Evolutionary conservation across 2,329 filamentous ascomycete species (phyloP).

Genomic region (Sphaerostilbella broomeana): DNA sequence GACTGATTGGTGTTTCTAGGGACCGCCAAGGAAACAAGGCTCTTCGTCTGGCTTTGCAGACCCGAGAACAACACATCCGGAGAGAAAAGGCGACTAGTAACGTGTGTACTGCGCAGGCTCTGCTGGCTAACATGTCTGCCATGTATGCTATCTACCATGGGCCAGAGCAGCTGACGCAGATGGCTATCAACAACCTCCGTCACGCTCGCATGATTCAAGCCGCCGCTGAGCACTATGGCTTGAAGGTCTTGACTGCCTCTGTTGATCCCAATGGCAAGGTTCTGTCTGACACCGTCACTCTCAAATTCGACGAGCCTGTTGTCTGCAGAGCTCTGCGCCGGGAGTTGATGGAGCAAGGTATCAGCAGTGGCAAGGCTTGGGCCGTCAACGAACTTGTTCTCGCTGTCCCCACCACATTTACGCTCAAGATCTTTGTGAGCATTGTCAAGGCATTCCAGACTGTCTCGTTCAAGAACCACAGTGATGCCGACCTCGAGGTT

Average conservation of each 20-base stretch:
- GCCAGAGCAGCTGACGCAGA: slow-evolving; percentile 71
- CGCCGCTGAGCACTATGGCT: slow-evolving; percentile 56
- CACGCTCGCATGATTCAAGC: slow-evolving; percentile 64
- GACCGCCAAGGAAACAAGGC: slow-evolving; percentile 78
- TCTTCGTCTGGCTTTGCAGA: slow-evolving; percentile 80
- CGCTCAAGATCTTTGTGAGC: slow-evolving; percentile 16
- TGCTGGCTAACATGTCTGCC: slow-evolving; percentile 92
- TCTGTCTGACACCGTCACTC: slow-evolving; percentile 74
- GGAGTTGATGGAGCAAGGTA: slow-evolving; percentile 47
- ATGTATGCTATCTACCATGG: slow-evolving; percentile 95
- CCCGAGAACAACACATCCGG: slow-evolving; percentile 90
- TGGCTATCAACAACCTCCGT: slow-evolving; percentile 70
- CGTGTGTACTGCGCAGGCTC: slow-evolving; percentile 89
- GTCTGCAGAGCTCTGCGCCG: slow-evolving; percentile 19
- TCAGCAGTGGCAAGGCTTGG: slow-evolving; percentile 66
- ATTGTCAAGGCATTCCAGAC: slow-evolving; percentile 22
- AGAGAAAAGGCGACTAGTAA: slow-evolving; percentile 97
- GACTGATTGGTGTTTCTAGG: slow-evolving; percentile 85
- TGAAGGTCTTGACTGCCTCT: slow-evolving; percentile 53
- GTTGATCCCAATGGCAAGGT: slow-evolving; percentile 50
- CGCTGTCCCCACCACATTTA: slow-evolving; percentile 23
- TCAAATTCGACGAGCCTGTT: slow-evolving; percentile 38
- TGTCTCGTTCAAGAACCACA: slow-evolving; percentile 22
- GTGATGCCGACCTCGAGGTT: slow-evolving; percentile 18
- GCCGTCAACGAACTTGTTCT: slow-evolving; percentile 20